Evolutionary conservation across 1,284 basidiomycete species (phyloP), one percentile per base, ranked within the genome.

Genomic region (Erythrobasidium hasegawianum): DNA sequence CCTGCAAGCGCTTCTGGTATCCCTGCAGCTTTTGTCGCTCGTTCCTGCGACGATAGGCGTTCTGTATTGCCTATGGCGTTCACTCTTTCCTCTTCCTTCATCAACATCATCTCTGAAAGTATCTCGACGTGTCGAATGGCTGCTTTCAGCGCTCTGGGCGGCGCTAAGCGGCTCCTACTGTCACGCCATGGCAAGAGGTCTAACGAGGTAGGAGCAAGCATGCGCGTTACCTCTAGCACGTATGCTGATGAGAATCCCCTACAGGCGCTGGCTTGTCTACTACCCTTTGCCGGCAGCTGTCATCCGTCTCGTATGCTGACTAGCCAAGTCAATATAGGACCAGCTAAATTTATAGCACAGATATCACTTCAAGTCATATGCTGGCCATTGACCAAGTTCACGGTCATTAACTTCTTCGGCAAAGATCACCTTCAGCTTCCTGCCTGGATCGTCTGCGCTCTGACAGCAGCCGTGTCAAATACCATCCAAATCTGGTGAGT

Each of bases 121-220:
- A 9, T 71, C 68, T 22, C 71, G 71, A n/a, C 54, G 67, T 8
- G 58, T 73, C 39, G 73, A 74, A 60, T 74, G 72, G 72, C 66
- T 74, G 59, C 50, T 74, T 11, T 68, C 69, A 13, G 71, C 68
- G 11, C 58, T 71, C 57, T 74, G 73, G 73, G 67, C 71, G 2
- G 68, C 70, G 55, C 61, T 72, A 11, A 72, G 71, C 47, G 73
- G 72, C n/a, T 71, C 70, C 61, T 74, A 72, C 49, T 73, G 72
- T 13, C 67, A 73, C 33, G 68, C 69, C 27, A 70, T 74, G 57
- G 70, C 73, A 0, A 47, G 70, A 7, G 72, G 72, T 3, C 64
- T 74, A 7, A 57, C 73, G 8, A 55, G 33, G 33, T 33, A n/a
- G n/a, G n/a, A n/a, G n/a, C n/a, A n/a, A n/a, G n/a, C n/a, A n/a